Conservation (phyloP, 2,329 filamentous ascomycete genomes). For the Epichloe bromicola region DNA sequence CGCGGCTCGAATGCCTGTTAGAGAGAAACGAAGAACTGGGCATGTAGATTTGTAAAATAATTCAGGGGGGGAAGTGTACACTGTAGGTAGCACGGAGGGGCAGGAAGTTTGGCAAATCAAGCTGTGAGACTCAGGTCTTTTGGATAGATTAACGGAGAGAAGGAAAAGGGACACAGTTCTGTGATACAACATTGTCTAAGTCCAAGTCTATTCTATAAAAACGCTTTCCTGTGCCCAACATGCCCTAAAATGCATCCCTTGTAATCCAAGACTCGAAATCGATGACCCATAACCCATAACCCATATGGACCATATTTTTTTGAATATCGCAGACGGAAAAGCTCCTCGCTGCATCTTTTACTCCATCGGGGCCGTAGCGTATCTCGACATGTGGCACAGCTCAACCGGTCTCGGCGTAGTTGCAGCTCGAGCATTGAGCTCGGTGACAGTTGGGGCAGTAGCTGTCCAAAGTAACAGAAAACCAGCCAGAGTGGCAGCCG, state of each 20-base stretch:
- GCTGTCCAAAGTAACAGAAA: slow-evolving; percentile 8
- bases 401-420: slow-evolving; percentile 7
- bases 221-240: background rate
- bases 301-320: background rate
- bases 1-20: too few species aligned
- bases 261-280: background rate
- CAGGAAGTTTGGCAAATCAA: too few species aligned
- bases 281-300: background rate
- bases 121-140: too few species aligned
- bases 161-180: background rate
- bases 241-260: background rate
- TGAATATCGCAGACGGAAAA: background rate
- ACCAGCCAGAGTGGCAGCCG: slow-evolving; percentile 11
- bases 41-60: too few species aligned
- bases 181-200: background rate
- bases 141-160: background rate
- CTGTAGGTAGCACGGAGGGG: too few species aligned
- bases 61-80: too few species aligned
- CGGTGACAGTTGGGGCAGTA: slow-evolving; percentile 11
- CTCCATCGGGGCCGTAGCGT: background rate
- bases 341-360: background rate
- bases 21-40: too few species aligned
- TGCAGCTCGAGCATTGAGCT: slow-evolving; percentile 11
- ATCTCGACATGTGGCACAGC: background rate
- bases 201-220: slow-evolving; percentile 1